Evolutionary conservation across 352 stramenopile species (phyloP), one percentile per base, ranked within the genome.

Genomic region (Paralagenidium karlingii): DNA sequence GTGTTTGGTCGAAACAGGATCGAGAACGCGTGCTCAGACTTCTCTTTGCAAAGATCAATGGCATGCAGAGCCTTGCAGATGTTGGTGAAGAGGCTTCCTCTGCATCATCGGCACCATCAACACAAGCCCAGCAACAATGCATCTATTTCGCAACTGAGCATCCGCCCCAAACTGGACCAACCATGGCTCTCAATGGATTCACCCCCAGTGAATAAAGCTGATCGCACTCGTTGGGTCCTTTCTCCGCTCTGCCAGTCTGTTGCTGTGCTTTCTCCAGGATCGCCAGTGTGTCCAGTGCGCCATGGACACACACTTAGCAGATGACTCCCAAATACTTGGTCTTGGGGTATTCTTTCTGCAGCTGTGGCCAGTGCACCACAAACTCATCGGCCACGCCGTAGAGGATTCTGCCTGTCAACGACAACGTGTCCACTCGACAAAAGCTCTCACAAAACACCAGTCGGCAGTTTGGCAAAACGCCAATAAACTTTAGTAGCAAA

Each of bases 371-470:
- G 63, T 97, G 90, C 20, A 97, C 82, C 3, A 97, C 65, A 56
- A 97, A 97, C 43, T 93, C 65, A 58, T 98, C 92, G 0, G 78
- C 84, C 27, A 96, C 55, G 30, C 79, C 82, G 65, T 96, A 97
- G 15, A 97, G 63, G 20, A 98, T 41, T 47, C 92, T 94, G 20
- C 92, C 92, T 2, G 89, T 94, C 34, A 98, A 67, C 28, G 84
- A 96, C 7, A 98, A 65, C 43, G 73, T 90, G 47, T 83, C 59
- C 4, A 98, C 92, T 27, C 92, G 82, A 43, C 84, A 92, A 55
- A 97, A 96, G 36, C 79, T 96, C 62, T 98, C 92, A 37, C 91
- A 91, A 59, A 97, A 98, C 8, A 98, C 48, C 48, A 96, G 83
- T 49, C 82, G 78, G 20, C 68, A 70, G 49, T 77, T 43, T 5